Evolutionary conservation across 139 green algal genomes (phyloP).

Genomic region (Ostreobium quekettii): DNA sequence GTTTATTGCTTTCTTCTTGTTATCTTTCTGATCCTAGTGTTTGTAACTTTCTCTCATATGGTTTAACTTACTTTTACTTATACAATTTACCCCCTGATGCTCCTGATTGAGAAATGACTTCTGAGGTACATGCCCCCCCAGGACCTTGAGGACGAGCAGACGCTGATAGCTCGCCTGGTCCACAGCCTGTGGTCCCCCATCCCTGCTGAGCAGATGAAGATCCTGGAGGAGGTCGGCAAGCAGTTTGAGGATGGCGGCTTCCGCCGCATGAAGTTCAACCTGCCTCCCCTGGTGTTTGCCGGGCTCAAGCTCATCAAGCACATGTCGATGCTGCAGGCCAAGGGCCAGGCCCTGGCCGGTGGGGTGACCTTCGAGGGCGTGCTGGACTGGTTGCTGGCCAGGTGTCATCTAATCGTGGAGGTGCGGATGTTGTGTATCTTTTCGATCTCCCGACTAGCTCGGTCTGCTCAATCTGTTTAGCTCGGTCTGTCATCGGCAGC

Average conservation of each 20-base stretch:
- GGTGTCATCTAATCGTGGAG: constrained; percentile 16
- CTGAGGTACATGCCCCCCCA: constrained; percentile 9
- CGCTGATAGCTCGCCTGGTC: constrained; percentile 79
- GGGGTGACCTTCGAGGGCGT: constrained; percentile 4
- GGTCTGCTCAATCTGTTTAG: too few relatives aligned
- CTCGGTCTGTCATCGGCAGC: too few relatives aligned
- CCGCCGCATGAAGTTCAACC: constrained; percentile 56
- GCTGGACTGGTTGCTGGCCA: not conserved
- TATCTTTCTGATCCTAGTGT: not conserved
- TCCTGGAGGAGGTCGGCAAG: constrained; percentile 52
- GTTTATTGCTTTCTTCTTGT: not conserved
- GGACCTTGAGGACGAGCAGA: constrained; percentile 70
- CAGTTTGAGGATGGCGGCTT: constrained; percentile 58
- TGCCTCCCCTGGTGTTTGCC: constrained; percentile 67
- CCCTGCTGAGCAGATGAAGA: constrained; percentile 47
- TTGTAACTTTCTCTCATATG: too few relatives aligned
- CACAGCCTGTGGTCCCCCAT: constrained; percentile 58
- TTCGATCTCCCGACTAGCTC: too few relatives aligned
- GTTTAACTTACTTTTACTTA: too few relatives aligned
- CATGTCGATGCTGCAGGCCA: not conserved
- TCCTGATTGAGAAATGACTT: too few relatives aligned
- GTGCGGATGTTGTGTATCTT: too few relatives aligned
- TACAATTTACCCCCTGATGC: too few relatives aligned
- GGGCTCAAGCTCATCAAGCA: constrained; percentile 43
- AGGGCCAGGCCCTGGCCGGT: not conserved